Base-by-base conservation (phyloP, 1,284 basidiomycete species). In the Kwoniella shivajii region DNA sequence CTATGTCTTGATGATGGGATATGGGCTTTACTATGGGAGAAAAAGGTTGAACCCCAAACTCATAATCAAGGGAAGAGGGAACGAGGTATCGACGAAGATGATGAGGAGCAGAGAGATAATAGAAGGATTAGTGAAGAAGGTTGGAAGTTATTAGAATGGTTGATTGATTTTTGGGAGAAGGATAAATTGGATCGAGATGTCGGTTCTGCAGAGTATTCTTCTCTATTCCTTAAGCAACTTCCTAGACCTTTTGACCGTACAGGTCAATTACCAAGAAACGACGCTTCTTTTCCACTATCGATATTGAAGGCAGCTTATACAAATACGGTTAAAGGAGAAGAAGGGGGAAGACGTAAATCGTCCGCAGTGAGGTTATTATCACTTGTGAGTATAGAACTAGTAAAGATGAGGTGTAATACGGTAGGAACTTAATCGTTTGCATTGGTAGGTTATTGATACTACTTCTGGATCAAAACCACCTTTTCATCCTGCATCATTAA, bases 91-190 rank as follows among this genome's bases (percentile, higher is more conserved):
- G 64, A 64, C 29, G 61, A 64, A 6, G 59, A 65, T 7, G 64
- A 62, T 24, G 61, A 61, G 18, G 63, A 59, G 13, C n/a, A 34
- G 51, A 41, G 18, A 49, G 54, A 44, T 29, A 49, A 24, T 42
- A 53, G 30, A 41, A 48, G 34, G n/a, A 20, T n/a, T 53, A 65
- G 14, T 49, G 51, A 54, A 37, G 16, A 41, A 10, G 72, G 68
- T 0, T 75, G 73, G 73, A 45, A 27, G 0, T 20, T 75, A 27
- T 55, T 75, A n/a, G 59, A 54, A 24, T 71, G 65, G 60, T 59
- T 72, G 6, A 54, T 68, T 1, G 54, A 41, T 6, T 29, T 73
- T 6, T 75, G 71, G 72, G 60, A 71, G 47, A 56, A 61, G 44
- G 68, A 67, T 36, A 27, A 36, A 18, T 22, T 7, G 7, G 24